Conservation (phyloP, 176 grass and related monocot genomes). For the Tuctoria greenei region DNA sequence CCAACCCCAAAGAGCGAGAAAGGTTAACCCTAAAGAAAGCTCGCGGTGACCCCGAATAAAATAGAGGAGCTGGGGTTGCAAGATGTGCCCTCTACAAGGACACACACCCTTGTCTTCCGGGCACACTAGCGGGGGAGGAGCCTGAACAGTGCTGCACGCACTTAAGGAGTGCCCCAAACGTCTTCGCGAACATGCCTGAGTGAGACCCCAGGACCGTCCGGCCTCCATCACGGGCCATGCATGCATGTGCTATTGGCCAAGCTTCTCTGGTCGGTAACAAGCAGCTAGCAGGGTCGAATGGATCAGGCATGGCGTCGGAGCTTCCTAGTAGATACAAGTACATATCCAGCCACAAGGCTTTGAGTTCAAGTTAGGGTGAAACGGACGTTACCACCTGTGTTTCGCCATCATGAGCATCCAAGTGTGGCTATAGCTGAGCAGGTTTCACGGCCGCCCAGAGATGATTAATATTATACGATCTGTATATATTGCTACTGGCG, state of each 20-base stretch:
- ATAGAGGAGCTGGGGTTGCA: constrained; percentile 46
- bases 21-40: constrained; percentile 50
- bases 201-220: background rate
- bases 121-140: constrained; percentile 29
- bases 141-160: constrained; percentile 15
- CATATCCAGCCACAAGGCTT: background rate
- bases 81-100: constrained; percentile 52
- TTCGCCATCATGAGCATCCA: background rate
- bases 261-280: too few species aligned
- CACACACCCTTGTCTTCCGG: constrained; percentile 64
- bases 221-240: constrained; percentile 22
- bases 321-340: background rate
- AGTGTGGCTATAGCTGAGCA: background rate
- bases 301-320: background rate
- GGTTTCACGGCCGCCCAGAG: background rate
- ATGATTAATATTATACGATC: background rate
- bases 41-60: constrained; percentile 54
- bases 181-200: constrained; percentile 34
- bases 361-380: background rate
- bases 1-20: constrained; percentile 61
- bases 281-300: background rate
- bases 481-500: background rate
- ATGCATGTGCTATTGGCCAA: constrained; percentile 6
- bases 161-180: constrained; percentile 50
- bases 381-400: background rate